Base-by-base conservation (phyloP, 768 basidiomycete species). In the Trametes cubensis region DNA sequence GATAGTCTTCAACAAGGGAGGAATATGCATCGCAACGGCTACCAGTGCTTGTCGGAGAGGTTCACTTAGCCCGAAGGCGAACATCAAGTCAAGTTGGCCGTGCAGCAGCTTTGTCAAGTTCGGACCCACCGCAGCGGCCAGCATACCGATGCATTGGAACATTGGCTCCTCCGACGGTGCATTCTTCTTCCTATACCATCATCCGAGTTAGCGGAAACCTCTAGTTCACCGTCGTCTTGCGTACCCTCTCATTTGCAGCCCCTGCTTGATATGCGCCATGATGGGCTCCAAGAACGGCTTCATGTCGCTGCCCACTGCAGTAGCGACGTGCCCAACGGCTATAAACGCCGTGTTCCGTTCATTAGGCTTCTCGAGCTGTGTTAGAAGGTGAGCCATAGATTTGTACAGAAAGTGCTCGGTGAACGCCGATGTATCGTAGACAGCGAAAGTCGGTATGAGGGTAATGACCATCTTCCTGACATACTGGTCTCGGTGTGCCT, bases 111-210 rank as follows among this genome's bases (percentile, higher is more conserved):
- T 95, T 0, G 97, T 98, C 49, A 99, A 79, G 73, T 95, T 96
- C 2, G 95, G 95, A 0, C 97, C 97, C 34, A 99, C 95, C 10
- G 97, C 93, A 1, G 87, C 85, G 1, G 95, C 94, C 45, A 99
- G 80, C 94, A 98, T 96, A 41, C 94, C 94, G 61, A 99, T 84
- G 75, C 97, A 98, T 80, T 98, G 93, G 71, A 99, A 98, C 61
- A 98, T 94, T 0, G 95, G 90, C 66, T 94, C 94, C 74, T 98
- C 95, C 15, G 89, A 88, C 2, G 92, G 91, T 1, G 94, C 92
- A 71, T 94, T 95, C 80, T 95, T 96, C 71, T 88, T 87, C 60
- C 86, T 88, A 58, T 63, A 30, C 44, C 34, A 0, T 15, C 14
- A 3, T 14, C 21, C 47, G 6, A 46, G 38, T 38, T 17, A 38